Conservation (phyloP, 2,329 filamentous ascomycete genomes). For the Plectosphaerella plurivora region DNA sequence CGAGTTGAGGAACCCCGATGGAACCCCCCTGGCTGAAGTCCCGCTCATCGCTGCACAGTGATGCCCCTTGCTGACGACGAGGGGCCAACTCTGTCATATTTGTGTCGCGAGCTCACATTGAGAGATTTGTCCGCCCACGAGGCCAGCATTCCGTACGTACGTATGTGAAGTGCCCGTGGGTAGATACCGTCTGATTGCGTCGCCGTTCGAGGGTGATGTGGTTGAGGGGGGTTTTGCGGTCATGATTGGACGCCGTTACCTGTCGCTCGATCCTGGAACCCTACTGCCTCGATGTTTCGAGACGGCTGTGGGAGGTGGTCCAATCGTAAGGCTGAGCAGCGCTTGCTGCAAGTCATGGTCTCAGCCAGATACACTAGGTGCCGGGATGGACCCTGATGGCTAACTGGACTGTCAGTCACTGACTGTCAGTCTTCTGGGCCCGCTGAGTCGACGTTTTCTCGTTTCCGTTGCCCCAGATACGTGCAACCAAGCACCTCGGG, state of each 20-base stretch:
- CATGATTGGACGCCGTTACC: not conserved
- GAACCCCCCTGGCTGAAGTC: not conserved
- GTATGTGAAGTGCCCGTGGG: not conserved
- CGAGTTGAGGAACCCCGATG: not conserved
- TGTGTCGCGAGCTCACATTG: not conserved
- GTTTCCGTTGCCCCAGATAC: not conserved
- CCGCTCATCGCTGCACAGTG: not conserved
- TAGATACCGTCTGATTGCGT: not conserved
- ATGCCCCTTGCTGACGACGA: not conserved
- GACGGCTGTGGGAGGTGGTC: not conserved
- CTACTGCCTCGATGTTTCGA: not conserved
- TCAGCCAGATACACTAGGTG: not conserved
- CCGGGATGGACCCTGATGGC: not conserved
- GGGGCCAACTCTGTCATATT: not conserved
- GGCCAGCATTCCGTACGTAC: no score
- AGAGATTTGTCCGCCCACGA: not conserved
- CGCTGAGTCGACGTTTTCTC: not conserved
- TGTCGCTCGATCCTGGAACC: not conserved
- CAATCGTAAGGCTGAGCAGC: constrained; percentile 3
- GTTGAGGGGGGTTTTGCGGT: not conserved
- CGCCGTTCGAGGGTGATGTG: not conserved
- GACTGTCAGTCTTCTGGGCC: not conserved
- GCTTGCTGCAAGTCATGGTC: not conserved
- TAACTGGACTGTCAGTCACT: not conserved
- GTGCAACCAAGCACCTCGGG: not conserved